Percentiles rank a stretch among this genome's conserved stretches.
phyloP scores from a whole-genome alignment of 2,329 filamentous ascomycete species.

The Shiraia bambusicola region DNA sequence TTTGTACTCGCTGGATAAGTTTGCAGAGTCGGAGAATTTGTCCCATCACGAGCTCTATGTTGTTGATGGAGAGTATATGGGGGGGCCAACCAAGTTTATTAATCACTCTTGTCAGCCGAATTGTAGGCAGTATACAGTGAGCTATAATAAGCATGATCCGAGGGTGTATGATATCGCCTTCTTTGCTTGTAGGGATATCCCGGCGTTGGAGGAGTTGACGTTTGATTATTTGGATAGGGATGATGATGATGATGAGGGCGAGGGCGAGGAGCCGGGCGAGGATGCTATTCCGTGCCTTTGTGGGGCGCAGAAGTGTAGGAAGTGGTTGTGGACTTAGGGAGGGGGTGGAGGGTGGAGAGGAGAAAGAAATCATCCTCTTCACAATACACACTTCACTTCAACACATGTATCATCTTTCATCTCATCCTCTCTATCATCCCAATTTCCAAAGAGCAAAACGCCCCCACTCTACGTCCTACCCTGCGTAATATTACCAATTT shows the following conservation, averaged over 20 bases:
- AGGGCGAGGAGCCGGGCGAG: slow-evolving; percentile 52
- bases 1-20: slow-evolving; percentile 81
- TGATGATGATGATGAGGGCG: slow-evolving; percentile 50
- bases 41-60: slow-evolving; percentile 46
- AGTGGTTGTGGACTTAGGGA: slow-evolving; percentile 62
- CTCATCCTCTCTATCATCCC: no score
- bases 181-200: slow-evolving; percentile 69
- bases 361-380: no score
- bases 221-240: slow-evolving; percentile 77
- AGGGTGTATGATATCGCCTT: slow-evolving; percentile 75
- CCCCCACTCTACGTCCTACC: no score
- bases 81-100: slow-evolving; percentile 77
- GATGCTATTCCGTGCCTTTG: slow-evolving; percentile 55
- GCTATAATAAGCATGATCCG: slow-evolving; percentile 73
- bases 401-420: no score
- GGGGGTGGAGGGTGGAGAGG: not conserved
- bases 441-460: no score
- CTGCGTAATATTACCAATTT: no score
- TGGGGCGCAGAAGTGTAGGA: slow-evolving; percentile 65
- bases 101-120: slow-evolving; percentile 83
- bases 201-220: slow-evolving; percentile 67
- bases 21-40: slow-evolving; percentile 62
- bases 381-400: no score
- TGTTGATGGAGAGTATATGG: slow-evolving; percentile 70
- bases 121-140: slow-evolving; percentile 74